Base-by-base conservation (phyloP, 139 green algal species). In the Coelastrella sp. region DNA sequence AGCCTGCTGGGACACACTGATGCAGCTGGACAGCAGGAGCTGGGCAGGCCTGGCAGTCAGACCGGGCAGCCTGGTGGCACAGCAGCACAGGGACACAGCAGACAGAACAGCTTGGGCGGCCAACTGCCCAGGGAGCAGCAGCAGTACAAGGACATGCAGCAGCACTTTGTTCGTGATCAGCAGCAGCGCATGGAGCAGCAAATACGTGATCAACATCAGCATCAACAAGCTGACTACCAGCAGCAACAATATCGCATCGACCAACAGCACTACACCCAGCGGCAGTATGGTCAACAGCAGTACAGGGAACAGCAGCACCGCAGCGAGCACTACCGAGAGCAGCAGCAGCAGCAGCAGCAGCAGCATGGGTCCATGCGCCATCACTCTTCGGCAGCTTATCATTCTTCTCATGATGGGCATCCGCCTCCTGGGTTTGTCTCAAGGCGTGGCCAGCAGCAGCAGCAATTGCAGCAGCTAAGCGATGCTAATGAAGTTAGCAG, bases 51-150 rank as follows among this genome's bases (percentile, higher is more conserved):
- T n/a, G 19, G 15, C 68, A 76, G 68, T 24, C 68, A 76, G 35
- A 3, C 35, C 35, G 35, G 35, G 35, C 35, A 49, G 35, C 3
- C 35, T 49, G 35, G 35, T 76, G 19, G 17, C 17, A 24, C 15
- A 27, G 68, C 15, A 76, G 19, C 68, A 11, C 68, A 76, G 68
- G 68, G 68, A 8, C 68, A 24, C 68, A 76, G 68, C 68, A 76
- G 68, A 25, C 68, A 76, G 68, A 17, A 8, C 24, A 11, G 8
- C 17, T 63, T n/a, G 78, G 49, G 56, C 14, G 17, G 15, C 20
- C 74, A 81, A 24, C 74, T 68, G 56, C 79, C 60, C n/a, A 35
- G 20, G 79, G 25, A 76, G 83, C 83, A 88, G 83, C 83, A 88
- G 83, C 83, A 76, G 83, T 74, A 88, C 65, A 59, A 14, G 25